Evolutionary conservation across 805 yeast genomes (phyloP), one percentile per base, ranked within the genome.

Genomic region (Dipodascopsis uninucleata): DNA sequence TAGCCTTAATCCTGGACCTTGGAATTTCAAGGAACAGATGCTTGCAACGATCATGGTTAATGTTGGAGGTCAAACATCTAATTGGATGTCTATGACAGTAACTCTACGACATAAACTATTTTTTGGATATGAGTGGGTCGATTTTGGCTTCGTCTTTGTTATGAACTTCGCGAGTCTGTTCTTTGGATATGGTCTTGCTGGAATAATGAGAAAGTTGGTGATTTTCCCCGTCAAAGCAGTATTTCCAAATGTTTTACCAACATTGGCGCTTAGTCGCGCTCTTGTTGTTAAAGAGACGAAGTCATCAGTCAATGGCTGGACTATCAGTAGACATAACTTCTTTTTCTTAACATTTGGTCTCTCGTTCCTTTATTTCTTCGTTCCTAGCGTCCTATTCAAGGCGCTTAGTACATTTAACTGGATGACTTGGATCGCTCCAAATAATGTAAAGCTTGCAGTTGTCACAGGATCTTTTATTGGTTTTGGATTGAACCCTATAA

Each of bases 141-240:
- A 52, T 10, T 70, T 74, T 60, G 75, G 78, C 0, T 81, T 71
- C 60, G 81, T 77, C 61, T 53, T 79, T 12, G 54, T 77, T 23
- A 65, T 81, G 31, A 64, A 75, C 1, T 52, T 79, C 3, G 71
- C 81, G 2, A 71, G 84, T 2, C 81, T 79, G 57, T 77, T 76
- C 50, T 63, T 81, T 51, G 87, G 87, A 16, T 75, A 78, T 57
- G 81, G 83, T 1, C 72, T 81, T 58, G 84, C 86, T 4, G 81
- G 82, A 36, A 58, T 81, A 21, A 70, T 79, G 71, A 71, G 82
- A 57, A 73, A 75, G 47, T 74, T 80, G 26, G 70, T 71, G 3
- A 71, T 79, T 10, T 74, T 71, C 50, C 77, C 78, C 1, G 61
- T 63, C 9, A 58, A 63, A 28, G 65, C 74, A 17, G 58, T 79